phyloP scores from a whole-genome alignment of 306 rosid genomes.

The Quercus parvula region DNA sequence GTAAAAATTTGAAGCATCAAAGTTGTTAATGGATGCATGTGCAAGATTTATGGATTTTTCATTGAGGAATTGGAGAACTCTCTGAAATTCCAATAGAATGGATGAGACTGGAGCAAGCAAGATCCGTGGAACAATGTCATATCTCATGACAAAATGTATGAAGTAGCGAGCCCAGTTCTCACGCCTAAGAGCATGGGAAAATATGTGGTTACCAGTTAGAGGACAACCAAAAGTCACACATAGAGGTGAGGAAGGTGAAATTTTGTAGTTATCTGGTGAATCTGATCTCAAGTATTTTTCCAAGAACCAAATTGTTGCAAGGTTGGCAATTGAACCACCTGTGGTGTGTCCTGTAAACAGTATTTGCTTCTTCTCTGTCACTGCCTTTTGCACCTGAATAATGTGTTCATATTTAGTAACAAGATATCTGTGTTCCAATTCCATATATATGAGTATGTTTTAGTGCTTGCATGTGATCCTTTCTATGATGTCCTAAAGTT shows the following conservation, averaged over 20 bases:
- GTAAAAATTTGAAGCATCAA: conserved; percentile 21
- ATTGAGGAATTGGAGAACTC: conserved; percentile 31
- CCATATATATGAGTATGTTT: too few relatives aligned
- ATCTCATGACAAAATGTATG: conserved; percentile 56
- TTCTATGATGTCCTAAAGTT: too few relatives aligned
- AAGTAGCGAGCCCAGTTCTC: conserved; percentile 68
- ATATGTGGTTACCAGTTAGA: conserved; percentile 55
- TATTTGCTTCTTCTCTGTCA: conserved; percentile 28
- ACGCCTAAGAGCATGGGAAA: conserved; percentile 77
- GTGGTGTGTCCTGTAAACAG: conserved; percentile 73
- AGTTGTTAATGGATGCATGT: not conserved
- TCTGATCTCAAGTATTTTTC: conserved; percentile 21
- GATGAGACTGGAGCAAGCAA: conserved; percentile 57
- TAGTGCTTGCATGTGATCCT: too few relatives aligned
- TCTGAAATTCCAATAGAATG: conserved; percentile 11
- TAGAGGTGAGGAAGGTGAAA: not conserved
- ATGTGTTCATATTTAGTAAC: conserved; percentile 14
- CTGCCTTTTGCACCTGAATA: conserved; percentile 47
- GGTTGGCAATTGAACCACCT: conserved; percentile 62
- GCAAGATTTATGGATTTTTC: not conserved
- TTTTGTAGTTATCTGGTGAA: too few relatives aligned
- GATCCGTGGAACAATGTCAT: conserved; percentile 67
- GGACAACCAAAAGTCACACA: conserved; percentile 88
- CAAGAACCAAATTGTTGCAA: conserved; percentile 62
- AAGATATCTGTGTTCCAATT: too few relatives aligned